Percentiles rank a stretch among this genome's conserved stretches.
Evolutionary conservation across 331 rosid genomes (phyloP).

Genomic region (Acacia pycnantha): DNA sequence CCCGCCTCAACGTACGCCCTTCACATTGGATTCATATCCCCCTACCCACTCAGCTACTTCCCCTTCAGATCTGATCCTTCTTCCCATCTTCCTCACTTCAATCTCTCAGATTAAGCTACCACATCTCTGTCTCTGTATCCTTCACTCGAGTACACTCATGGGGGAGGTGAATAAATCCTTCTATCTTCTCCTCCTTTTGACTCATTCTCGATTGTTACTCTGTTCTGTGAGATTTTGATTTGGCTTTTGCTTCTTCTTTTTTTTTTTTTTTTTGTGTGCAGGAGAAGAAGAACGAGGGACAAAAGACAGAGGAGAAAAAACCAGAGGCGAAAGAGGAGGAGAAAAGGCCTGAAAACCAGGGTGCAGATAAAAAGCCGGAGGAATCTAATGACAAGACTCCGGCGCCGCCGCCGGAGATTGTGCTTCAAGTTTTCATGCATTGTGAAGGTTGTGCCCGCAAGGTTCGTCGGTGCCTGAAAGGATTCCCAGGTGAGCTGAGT

Average conservation of each 20-base stretch:
- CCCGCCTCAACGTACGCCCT: not conserved
- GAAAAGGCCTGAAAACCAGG: conserved; percentile 26
- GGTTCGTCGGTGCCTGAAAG: conserved; percentile 72
- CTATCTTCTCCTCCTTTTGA: not conserved
- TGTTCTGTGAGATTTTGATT: not conserved
- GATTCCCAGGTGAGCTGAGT: conserved; percentile 56
- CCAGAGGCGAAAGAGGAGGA: not conserved
- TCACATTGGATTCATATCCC: not conserved
- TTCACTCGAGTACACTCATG: not conserved
- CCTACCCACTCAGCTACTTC: not conserved
- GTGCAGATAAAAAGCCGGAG: conserved; percentile 21
- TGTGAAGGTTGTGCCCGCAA: conserved; percentile 91
- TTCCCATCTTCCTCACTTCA: not conserved
- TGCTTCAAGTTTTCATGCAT: conserved; percentile 85
- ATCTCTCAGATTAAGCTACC: no score
- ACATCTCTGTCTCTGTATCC: not conserved
- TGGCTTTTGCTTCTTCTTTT: not conserved
- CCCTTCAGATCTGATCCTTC: not conserved
- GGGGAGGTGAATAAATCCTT: not conserved
- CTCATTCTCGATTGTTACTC: not conserved
- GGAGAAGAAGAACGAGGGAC: conserved; percentile 63
- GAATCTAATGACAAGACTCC: conserved; percentile 40
- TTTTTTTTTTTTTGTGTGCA: conserved; percentile 9
- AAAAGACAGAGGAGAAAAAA: conserved; percentile 28
- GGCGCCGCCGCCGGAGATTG: conserved; percentile 58